phyloP scores from a whole-genome alignment of 208 protist genomes.

The Blechomonas ayalai region DNA sequence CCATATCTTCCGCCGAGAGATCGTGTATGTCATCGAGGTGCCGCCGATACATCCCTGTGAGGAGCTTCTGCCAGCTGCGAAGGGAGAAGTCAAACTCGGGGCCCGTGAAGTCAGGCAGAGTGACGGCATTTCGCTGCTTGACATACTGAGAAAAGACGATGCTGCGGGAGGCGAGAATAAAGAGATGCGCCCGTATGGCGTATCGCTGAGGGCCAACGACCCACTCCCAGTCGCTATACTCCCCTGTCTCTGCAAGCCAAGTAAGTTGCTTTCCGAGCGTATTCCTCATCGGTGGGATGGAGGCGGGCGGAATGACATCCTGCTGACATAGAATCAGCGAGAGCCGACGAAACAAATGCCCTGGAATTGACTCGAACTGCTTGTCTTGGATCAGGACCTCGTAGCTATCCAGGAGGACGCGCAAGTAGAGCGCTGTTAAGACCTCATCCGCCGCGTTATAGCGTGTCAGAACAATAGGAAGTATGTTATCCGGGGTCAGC shows the following conservation, averaged over 20 bases:
- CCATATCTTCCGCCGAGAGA: slow-evolving; percentile 78
- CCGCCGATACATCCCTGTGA: slow-evolving; percentile 65
- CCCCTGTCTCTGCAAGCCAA: slow-evolving; percentile 71
- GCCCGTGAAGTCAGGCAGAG: slow-evolving; percentile 42
- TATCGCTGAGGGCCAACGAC: slow-evolving; percentile 65
- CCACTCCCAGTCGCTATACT: slow-evolving; percentile 83
- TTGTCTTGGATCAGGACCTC: slow-evolving; percentile 79
- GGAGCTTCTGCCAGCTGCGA: slow-evolving; percentile 74
- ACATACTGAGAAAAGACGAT: slow-evolving; percentile 67
- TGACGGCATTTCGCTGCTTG: slow-evolving; percentile 30
- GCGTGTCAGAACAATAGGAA: slow-evolving; percentile 74
- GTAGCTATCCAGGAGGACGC: slow-evolving; percentile 78
- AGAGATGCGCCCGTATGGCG: slow-evolving; percentile 64
- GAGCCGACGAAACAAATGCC: slow-evolving; percentile 83
- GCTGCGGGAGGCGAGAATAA: slow-evolving; percentile 80
- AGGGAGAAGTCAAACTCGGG: slow-evolving; percentile 80
- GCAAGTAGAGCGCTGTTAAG: slow-evolving; percentile 75
- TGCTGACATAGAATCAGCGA: slow-evolving; percentile 68
- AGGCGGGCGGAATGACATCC: slow-evolving; percentile 56
- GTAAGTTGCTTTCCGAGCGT: slow-evolving; percentile 73
- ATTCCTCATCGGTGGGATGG: slow-evolving; percentile 59
- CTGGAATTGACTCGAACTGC: slow-evolving; percentile 85
- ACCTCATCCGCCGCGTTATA: slow-evolving; percentile 83
- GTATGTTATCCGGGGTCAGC: slow-evolving; percentile 75
- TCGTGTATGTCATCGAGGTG: slow-evolving; percentile 61